A percentile compares a stretch with the other conserved stretches of the same genome.
Conservation (phyloP, 139 green algal genomes). For the Asterochloris sp. region DNA sequence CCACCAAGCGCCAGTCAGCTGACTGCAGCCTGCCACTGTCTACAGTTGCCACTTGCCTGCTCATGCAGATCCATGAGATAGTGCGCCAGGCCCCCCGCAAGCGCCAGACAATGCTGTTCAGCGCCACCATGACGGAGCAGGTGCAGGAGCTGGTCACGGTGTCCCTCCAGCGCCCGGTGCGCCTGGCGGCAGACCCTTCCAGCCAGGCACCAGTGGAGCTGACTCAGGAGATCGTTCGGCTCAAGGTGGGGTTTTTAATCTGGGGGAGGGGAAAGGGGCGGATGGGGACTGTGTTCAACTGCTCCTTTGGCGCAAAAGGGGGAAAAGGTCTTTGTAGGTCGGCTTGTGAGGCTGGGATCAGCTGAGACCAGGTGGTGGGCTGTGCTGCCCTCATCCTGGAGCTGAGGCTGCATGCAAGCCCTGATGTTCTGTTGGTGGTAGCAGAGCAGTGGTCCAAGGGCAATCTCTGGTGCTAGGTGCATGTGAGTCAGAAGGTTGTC, state of each 20-base stretch:
- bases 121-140: conserved; percentile 68
- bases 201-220: conserved; percentile 65
- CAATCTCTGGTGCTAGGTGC: too few species aligned
- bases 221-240: conserved; percentile 82
- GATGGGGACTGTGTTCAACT: not conserved
- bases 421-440: too few species aligned
- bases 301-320: not conserved
- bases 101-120: conserved; percentile 96
- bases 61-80: conserved; percentile 78
- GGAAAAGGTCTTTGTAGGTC: too few species aligned
- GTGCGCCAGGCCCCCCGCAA: conserved; percentile 74
- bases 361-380: too few species aligned
- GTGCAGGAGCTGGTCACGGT: conserved; percentile 75
- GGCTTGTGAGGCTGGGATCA: too few species aligned
- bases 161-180: conserved; percentile 76
- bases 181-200: conserved; percentile 83
- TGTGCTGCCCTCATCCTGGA: too few species aligned
- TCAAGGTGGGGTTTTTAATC: conserved; percentile 51
- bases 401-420: too few species aligned
- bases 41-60: not conserved
- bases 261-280: too few species aligned
- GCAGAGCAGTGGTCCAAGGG: too few species aligned
- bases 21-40: not conserved
- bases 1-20: not conserved
- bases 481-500: too few species aligned